phyloP scores from a whole-genome alignment of 1,284 basidiomycete genomes.

The Ceratobasidium sp. region DNA sequence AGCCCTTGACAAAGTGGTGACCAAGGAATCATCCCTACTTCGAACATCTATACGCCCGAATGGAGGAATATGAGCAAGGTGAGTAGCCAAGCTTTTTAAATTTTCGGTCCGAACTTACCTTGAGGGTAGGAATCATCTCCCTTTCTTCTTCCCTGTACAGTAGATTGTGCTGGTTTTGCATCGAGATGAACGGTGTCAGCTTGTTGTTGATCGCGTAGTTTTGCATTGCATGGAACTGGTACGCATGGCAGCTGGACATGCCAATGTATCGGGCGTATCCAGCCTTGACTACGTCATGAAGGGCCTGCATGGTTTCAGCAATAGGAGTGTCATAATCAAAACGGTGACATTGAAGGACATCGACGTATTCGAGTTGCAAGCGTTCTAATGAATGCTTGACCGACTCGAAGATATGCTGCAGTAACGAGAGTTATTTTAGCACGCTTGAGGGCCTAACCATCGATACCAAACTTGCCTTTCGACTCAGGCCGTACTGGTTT shows the following conservation, averaged over 20 bases:
- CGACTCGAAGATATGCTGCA: constrained; percentile 45
- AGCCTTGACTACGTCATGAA: constrained; percentile 64
- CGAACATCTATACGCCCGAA: constrained; percentile 46
- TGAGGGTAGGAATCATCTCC: constrained; percentile 39
- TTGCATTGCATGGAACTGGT: constrained; percentile 39
- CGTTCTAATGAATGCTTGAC: constrained; percentile 22
- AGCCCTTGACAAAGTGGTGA: constrained; percentile 59
- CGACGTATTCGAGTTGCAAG: constrained; percentile 41
- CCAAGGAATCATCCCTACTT: constrained; percentile 58
- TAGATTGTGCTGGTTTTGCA: constrained; percentile 38
- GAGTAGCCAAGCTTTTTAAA: neutral
- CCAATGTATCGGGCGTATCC: constrained; percentile 30
- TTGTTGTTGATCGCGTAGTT: constrained; percentile 40
- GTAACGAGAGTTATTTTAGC: constrained; percentile 27
- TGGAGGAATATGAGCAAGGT: neutral
- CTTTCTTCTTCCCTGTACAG: constrained; percentile 41
- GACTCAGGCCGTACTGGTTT: constrained; percentile 52
- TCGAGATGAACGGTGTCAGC: constrained; percentile 34
- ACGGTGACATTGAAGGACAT: constrained; percentile 44
- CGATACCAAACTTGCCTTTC: constrained; percentile 44
- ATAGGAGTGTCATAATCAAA: constrained; percentile 44
- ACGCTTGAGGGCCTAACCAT: constrained; percentile 15
- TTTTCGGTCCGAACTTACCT: constrained; percentile 5
- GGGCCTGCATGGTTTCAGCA: constrained; percentile 41
- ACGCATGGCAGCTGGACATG: constrained; percentile 29